Percentiles rank a stretch among this genome's conserved stretches.
These are phyloP conservation scores for Trichoderma arundinaceum DNA, from an alignment of 2,329 filamentous ascomycete genomes.

Conservation along the genomic window DNA sequence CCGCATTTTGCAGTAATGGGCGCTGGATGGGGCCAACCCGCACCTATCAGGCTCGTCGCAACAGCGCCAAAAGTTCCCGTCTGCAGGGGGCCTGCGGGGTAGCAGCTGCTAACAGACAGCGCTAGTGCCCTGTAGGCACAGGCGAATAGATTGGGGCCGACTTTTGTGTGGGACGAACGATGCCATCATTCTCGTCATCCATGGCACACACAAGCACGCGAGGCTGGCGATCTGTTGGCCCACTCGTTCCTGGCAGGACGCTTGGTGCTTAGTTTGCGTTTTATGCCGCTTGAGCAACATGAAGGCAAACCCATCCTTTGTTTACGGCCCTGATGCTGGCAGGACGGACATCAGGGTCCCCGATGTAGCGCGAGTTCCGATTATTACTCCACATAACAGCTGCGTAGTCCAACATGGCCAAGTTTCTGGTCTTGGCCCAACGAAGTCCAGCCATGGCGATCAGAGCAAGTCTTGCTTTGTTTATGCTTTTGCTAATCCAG, in stretches of 20 bases:
- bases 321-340: too few relatives aligned
- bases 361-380: too few relatives aligned
- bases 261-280: too few relatives aligned
- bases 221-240: not conserved
- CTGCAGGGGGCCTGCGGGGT: slow-evolving; percentile 26
- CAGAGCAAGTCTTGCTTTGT: too few relatives aligned
- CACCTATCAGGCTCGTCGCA: not conserved
- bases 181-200: slow-evolving; percentile 26
- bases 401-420: too few relatives aligned
- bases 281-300: too few relatives aligned
- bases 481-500: too few relatives aligned
- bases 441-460: too few relatives aligned
- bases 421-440: too few relatives aligned
- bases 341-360: too few relatives aligned
- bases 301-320: too few relatives aligned
- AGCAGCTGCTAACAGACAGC: slow-evolving; percentile 14
- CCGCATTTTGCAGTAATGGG: slow-evolving; percentile 13
- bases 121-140: slow-evolving; percentile 12
- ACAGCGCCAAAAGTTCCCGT: slow-evolving; percentile 26
- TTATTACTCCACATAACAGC: too few relatives aligned
- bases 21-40: slow-evolving; percentile 13
- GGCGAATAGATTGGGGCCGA: not conserved
- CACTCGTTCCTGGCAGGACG: not conserved
- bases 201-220: not conserved
- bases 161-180: not conserved